These are phyloP conservation scores for Rhodotorula toruloides DNA, from an alignment of 768 basidiomycete genomes.

Conservation along the genomic window DNA sequence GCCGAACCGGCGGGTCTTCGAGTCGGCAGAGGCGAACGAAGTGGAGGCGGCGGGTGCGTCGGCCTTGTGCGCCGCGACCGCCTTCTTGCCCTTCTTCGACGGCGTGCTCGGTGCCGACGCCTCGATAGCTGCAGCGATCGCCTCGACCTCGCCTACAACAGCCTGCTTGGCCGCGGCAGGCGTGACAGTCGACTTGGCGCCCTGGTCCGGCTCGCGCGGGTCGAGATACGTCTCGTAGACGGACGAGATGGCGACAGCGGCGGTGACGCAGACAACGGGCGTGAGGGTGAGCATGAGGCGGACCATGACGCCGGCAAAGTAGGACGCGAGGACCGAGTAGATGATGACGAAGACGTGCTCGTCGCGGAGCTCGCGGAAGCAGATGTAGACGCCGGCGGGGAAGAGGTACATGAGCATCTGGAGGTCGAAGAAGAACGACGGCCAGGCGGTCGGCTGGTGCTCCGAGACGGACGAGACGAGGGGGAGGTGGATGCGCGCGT, in stretches of 20 bases:
- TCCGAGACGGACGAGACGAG: slow-evolving; percentile 93
- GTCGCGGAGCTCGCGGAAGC: slow-evolving; percentile 89
- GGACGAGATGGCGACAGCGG: slow-evolving; percentile 82
- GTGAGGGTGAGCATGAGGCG: slow-evolving; percentile 96
- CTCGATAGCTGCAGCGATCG: slow-evolving; percentile 41
- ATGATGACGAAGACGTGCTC: slow-evolving; percentile 98
- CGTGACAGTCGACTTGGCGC: background rate
- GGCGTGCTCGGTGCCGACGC: slow-evolving; percentile 44
- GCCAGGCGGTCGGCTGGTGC: slow-evolving; percentile 99
- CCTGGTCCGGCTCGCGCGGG: slow-evolving; percentile 61
- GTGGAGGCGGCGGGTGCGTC: slow-evolving; percentile 6
- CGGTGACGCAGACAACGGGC: slow-evolving; percentile 88
- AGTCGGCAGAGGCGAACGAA: slow-evolving; percentile 3
- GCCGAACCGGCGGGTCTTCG: slow-evolving; percentile 49
- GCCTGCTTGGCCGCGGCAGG: background rate
- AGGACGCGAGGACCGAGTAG: slow-evolving; percentile 89
- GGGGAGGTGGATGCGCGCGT: slow-evolving; percentile 55
- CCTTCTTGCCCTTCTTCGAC: slow-evolving; percentile 55
- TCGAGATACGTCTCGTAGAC: slow-evolving; percentile 87
- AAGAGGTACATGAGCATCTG: slow-evolving; percentile 96
- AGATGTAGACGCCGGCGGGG: slow-evolving; percentile 89
- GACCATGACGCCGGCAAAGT: slow-evolving; percentile 99
- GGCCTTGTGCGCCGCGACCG: slow-evolving; percentile 30
- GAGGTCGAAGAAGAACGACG: slow-evolving; percentile 98
- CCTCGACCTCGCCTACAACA: slow-evolving; percentile 43